phyloP scores from a whole-genome alignment of 1,139 yeast species.

The Pneumocystis jirovecii region DNA sequence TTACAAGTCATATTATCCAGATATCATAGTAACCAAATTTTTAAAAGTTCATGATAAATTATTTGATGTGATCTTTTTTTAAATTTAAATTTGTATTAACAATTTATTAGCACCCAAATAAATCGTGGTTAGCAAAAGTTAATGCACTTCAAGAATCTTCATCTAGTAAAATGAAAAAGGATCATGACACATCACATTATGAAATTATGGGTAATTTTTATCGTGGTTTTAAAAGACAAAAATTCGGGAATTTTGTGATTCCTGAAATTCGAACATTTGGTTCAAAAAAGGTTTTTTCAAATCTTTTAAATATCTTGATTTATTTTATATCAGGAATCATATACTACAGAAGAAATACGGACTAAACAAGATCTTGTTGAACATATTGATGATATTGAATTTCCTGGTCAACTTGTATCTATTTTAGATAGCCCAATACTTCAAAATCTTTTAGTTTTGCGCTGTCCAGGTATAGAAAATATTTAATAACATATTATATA shows the following conservation, averaged over 20 bases:
- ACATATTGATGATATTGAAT: slow-evolving; percentile 1
- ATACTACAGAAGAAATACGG: not conserved
- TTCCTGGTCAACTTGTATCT: not conserved
- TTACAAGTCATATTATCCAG: slow-evolving; percentile 20
- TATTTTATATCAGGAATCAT: not conserved
- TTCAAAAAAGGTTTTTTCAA: not conserved
- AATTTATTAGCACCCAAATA: slow-evolving; percentile 19
- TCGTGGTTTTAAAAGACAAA: not conserved
- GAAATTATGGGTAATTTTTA: not conserved
- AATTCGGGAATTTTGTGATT: not conserved
- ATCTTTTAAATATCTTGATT: not conserved
- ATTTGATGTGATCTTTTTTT: slow-evolving; percentile 6
- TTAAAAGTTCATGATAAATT: slow-evolving; percentile 6
- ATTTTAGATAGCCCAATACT: not conserved
- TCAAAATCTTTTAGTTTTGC: not conserved
- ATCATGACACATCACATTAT: not conserved
- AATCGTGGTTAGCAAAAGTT: slow-evolving; percentile 4
- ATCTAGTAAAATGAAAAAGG: not conserved
- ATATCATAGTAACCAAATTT: slow-evolving; percentile 16
- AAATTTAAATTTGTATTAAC: slow-evolving; percentile 12
- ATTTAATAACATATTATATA: not conserved
- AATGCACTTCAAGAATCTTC: slow-evolving; percentile 1
- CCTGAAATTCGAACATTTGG: not conserved
- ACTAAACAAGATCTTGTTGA: slow-evolving; percentile 1
- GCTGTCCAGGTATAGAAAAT: not conserved